A percentile compares a stretch with the other conserved stretches of the same genome.
These are phyloP conservation scores for Cyclotella kingstonii DNA, from an alignment of 108 stramenopile genomes.

Conservation along the genomic window DNA sequence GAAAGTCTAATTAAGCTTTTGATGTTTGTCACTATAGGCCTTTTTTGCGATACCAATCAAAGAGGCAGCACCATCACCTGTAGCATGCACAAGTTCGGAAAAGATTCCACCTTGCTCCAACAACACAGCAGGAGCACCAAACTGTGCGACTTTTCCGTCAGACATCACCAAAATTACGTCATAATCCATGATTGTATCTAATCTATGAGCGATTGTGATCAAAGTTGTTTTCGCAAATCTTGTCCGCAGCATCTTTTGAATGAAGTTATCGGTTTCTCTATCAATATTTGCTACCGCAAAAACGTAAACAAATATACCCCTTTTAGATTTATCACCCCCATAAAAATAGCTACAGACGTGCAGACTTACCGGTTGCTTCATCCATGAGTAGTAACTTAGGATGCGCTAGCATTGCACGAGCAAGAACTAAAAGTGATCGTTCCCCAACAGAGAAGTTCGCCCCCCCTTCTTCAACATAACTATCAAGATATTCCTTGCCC, in stretches of 20 bases:
- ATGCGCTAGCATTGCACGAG: slow-evolving; percentile 78
- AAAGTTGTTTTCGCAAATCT: slow-evolving; percentile 82
- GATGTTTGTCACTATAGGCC: slow-evolving; percentile 11
- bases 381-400: slow-evolving; percentile 77
- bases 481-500: slow-evolving; percentile 30
- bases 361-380: slow-evolving; percentile 65
- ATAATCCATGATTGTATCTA: slow-evolving; percentile 95
- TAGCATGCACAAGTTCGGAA: slow-evolving; percentile 71
- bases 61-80: slow-evolving; percentile 57
- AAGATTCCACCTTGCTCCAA: slow-evolving; percentile 71
- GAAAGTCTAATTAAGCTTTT: not conserved
- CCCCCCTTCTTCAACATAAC: slow-evolving; percentile 82
- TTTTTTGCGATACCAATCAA: slow-evolving; percentile 37
- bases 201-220: slow-evolving; percentile 90
- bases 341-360: no score
- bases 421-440: slow-evolving; percentile 88
- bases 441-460: slow-evolving; percentile 88
- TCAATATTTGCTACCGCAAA: slow-evolving; percentile 54
- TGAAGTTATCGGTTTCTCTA: slow-evolving; percentile 81
- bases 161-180: slow-evolving; percentile 89
- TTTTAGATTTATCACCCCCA: not conserved
- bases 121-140: slow-evolving; percentile 78
- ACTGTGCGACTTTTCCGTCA: slow-evolving; percentile 82
- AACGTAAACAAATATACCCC: not conserved
- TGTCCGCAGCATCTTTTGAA: slow-evolving; percentile 87